Evolutionary conservation across 192 early-diverging fungal genomes (phyloP).

Genomic region (Backusella tarrabulga): DNA sequence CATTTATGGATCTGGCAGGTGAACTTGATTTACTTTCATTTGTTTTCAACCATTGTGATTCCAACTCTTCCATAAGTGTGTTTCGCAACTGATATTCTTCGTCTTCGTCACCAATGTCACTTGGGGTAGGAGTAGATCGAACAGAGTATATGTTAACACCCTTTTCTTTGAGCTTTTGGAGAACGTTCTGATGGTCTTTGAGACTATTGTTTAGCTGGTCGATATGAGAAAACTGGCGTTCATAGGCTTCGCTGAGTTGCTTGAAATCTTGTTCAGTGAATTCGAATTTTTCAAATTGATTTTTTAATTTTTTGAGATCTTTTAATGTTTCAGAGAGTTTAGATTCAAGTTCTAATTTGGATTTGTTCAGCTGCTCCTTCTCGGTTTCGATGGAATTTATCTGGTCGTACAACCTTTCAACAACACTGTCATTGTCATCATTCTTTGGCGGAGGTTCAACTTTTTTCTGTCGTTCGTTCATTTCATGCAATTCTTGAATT

Average conservation of each 20-base stretch:
- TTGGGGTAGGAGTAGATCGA: constrained; percentile 20
- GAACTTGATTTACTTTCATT: not conserved
- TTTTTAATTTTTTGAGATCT: constrained; percentile 33
- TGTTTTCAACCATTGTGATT: constrained; percentile 47
- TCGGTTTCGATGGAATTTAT: constrained; percentile 30
- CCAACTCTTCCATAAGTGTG: constrained; percentile 50
- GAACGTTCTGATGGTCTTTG: constrained; percentile 40
- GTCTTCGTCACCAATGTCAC: not conserved
- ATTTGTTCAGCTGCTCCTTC: constrained; percentile 20
- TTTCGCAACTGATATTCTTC: not conserved
- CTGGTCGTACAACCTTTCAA: constrained; percentile 31
- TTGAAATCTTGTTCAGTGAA: constrained; percentile 32
- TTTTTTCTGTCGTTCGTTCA: constrained; percentile 14
- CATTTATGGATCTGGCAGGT: not conserved
- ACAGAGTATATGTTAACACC: constrained; percentile 18
- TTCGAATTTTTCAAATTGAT: constrained; percentile 34
- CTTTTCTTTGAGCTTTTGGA: constrained; percentile 25
- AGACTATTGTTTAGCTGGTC: constrained; percentile 31
- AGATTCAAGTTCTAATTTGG: constrained; percentile 39
- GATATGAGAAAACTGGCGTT: constrained; percentile 35
- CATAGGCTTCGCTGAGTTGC: constrained; percentile 29
- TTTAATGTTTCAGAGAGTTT: constrained; percentile 20
- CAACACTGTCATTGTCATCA: constrained; percentile 14
- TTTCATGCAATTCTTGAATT: constrained; percentile 30
- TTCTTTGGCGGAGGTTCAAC: not conserved